Evolutionary conservation across 306 rosid species (phyloP), one percentile per base, ranked within the genome.

Genomic region (Ziziphus jujuba): DNA sequence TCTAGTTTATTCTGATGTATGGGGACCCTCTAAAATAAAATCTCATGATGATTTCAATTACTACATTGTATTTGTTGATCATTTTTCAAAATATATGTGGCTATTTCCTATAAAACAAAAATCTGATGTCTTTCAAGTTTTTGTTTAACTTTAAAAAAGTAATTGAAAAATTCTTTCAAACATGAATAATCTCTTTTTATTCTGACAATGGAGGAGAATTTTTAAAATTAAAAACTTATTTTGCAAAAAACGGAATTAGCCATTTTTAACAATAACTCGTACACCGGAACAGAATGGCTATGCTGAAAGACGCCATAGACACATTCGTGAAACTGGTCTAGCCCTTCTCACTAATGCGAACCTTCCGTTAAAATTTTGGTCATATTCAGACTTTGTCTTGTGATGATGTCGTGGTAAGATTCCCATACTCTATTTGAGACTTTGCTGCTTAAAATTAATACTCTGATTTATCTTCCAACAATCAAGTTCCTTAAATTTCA

Each of bases 1-100:
- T 2, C 9, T 52, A 7, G 21, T 52, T 4, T 52, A 52, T 0
- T 8, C 56, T 0, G 8, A 52, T 52, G 56, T 52, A 2, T 52
- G 24, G 56, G 23, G 56, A 4, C 24, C 22, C n/a, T 52, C 6
- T 7, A 6, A 22, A 1, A 2, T 52, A 6, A 5, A 5, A 4
- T 52, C 56, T 4, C 9, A 3, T 0, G 56, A 52, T 52, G 23
- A 22, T 21, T 61, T 36, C 31, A 0, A 4, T 0, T 61, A 36
- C 7, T 35, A 61, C 20, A 3, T 40, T 3, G 21, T 61, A 2
- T 38, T 61, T 40, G 51, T 61, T n/a, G 66, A 61, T 40, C 33
- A 61, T 22, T 61, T 11, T 21, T n/a, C 51, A 2, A 36, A 40
- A 14, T 61, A 61, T 13, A 36, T n/a, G n/a, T 61, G 66, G 66